Evolutionary conservation across 192 early-diverging fungal species (phyloP), one percentile per base, ranked within the genome.

Genomic region (Thamnidium elegans): DNA sequence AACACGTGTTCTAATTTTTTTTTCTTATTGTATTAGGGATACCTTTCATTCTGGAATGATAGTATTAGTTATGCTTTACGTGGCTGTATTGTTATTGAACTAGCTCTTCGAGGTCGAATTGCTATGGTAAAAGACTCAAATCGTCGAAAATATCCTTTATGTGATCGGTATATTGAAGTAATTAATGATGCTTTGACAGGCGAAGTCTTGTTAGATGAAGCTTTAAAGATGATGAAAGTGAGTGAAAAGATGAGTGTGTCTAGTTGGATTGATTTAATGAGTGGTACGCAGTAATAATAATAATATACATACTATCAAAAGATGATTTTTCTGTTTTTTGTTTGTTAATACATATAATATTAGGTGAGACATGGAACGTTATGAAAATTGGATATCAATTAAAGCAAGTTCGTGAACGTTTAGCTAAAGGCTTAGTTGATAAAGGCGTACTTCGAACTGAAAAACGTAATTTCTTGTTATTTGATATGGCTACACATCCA

Each of bases 11-110:
- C 14, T 54, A 31, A 31, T 32, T 30, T 51, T 51, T 51, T 23
- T 51, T 51, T 4, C 20, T 32, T 21, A 7, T 11, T 34, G 13
- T 36, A 34, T 36, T 79, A 96, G 85, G 96, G 96, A 1, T 94
- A 96, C 65, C 84, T 99, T 43, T 96, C 94, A 23, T 99, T 99
- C 73, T 99, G 96, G 96, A 99, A 99, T 78, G 96, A 99, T 78
- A 95, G 93, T 73, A 93, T 99, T 58, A 95, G 93, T 20, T 99
- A 99, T 78, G 91, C 94, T 1, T 76, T 99, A 15, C 84, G 96
- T 65, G 95, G 95, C 13, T 91, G 90, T 63, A 99, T 99, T 70
- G 79, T 99, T 39, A 95, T 97, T 82, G 96, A 99, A 78, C 81
- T 99, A 7, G 96, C 95, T 7, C 86, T 99, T 58, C 86, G 96